Evolutionary conservation across 345 rosid genomes (phyloP).

Genomic region (Sisymbrium irio): DNA sequence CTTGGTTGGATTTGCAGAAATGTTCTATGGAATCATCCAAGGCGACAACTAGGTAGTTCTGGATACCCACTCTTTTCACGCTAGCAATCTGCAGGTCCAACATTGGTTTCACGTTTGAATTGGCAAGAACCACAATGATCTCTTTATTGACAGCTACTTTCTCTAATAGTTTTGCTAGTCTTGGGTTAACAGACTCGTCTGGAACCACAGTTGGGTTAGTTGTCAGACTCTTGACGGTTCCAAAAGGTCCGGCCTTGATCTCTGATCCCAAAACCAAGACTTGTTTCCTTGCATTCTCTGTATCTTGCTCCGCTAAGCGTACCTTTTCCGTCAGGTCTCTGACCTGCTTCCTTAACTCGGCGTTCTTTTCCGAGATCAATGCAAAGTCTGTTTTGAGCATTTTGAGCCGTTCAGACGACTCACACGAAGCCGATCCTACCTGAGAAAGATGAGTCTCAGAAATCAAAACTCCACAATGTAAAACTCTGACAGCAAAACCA

Average conservation of each 20-base stretch:
- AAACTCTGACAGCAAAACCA: too few relatives aligned
- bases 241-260: slow-evolving; percentile 76
- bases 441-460: too few relatives aligned
- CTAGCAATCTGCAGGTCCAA: slow-evolving; percentile 73
- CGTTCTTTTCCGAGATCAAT: slow-evolving; percentile 53
- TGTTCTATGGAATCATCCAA: slow-evolving; percentile 56
- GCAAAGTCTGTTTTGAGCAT: slow-evolving; percentile 62
- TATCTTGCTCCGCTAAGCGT: slow-evolving; percentile 52
- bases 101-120: slow-evolving; percentile 65
- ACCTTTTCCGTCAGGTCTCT: slow-evolving; percentile 59
- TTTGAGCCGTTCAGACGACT: slow-evolving; percentile 53
- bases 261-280: slow-evolving; percentile 54
- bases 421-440: slow-evolving; percentile 55
- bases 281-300: slow-evolving; percentile 70
- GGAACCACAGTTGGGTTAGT: slow-evolving; percentile 62
- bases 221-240: slow-evolving; percentile 73
- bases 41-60: slow-evolving; percentile 68
- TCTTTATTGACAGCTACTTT: slow-evolving; percentile 61
- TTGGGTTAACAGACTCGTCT: slow-evolving; percentile 70
- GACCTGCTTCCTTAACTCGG: slow-evolving; percentile 54
- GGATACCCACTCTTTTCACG: slow-evolving; percentile 67
- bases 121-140: slow-evolving; percentile 83
- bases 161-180: slow-evolving; percentile 72
- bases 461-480: too few relatives aligned
- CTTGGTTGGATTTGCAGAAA: slow-evolving; percentile 57